Evolutionary conservation across 2,329 filamentous ascomycete genomes (phyloP), one percentile per base, ranked within the genome.

Genomic region (Chaetothyriales sp.): DNA sequence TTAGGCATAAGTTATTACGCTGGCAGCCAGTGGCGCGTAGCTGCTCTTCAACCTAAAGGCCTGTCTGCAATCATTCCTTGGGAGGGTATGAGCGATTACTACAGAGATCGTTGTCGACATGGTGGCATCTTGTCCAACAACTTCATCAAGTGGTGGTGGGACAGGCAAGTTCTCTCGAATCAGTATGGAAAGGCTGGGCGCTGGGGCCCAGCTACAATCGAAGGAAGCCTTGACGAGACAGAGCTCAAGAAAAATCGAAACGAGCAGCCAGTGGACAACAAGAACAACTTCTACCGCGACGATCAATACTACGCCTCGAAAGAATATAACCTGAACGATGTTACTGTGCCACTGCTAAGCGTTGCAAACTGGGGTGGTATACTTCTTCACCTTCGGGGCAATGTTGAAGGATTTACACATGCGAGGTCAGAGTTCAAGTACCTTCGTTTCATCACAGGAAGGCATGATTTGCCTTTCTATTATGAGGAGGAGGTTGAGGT

Each of bases 291-390:
- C 8, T 86, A 78, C 66, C 74, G 78, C 0, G 80, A 85, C 52
- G 73, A 84, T 0, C 62, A 69, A 0, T 83, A 83, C 65, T 83
- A 83, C 53, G 73, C 78, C 0, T 77, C 74, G 45, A 82, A 79
- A 59, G 80, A 85, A 49, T 85, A 81, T 58, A 69, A 76, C 46
- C 70, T 83, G 62, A 74, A 69, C 18, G 79, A 85, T 54, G 83
- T 86, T 43, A 71, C 82, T 52, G 81, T 85, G 0, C 82, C 82
- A 0, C 60, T 86, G 0, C 72, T 86, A 0, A 78, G 74, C 0
- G 82, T 85, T 0, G 83, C 75, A 0, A 86, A 86, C 63, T 85
- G 81, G 81, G 82, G 81, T 8, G 81, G 81, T 1, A 85, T 85
- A 47, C 64, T 81, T 2, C 71, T 86, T 1, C 82, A 86, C 57